Evolutionary conservation across 768 basidiomycete genomes (phyloP).

Genomic region (Serendipita vermifera): DNA sequence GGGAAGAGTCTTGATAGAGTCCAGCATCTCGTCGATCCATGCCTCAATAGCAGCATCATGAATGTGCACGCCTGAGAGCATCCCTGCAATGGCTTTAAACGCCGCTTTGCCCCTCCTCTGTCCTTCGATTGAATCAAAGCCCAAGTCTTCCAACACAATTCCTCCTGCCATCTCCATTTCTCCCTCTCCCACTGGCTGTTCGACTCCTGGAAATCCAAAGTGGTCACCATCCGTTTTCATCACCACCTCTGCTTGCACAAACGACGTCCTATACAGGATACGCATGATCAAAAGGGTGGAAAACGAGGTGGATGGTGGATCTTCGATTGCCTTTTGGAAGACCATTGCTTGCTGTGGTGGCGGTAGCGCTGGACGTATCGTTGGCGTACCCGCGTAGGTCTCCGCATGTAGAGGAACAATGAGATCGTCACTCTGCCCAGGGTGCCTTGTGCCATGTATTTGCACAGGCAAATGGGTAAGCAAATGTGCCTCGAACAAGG

Average conservation of each 20-base stretch:
- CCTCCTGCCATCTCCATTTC: constrained; percentile 1
- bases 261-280: constrained; percentile 68
- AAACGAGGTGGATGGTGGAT: constrained; percentile 62
- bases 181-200: not conserved
- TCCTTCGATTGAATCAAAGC: not conserved
- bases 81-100: constrained; percentile 6
- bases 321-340: constrained; percentile 43
- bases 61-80: not conserved
- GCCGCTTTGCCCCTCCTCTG: constrained; percentile 3
- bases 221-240: constrained; percentile 70
- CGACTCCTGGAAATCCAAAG: constrained; percentile 77
- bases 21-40: constrained; percentile 7
- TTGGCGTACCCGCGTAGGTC: constrained; percentile 51
- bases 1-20: not conserved
- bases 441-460: constrained; percentile 42
- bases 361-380: constrained; percentile 55
- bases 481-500: constrained; percentile 49
- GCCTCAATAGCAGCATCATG: not conserved
- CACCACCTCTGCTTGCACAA: constrained; percentile 51
- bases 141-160: constrained; percentile 9
- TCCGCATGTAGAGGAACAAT: constrained; percentile 47
- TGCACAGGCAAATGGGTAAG: constrained; percentile 62
- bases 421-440: constrained; percentile 60
- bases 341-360: constrained; percentile 48
- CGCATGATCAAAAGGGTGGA: constrained; percentile 74